phyloP scores from a whole-genome alignment of 2,329 filamentous ascomycete genomes.

The Calonectria henricotiae region DNA sequence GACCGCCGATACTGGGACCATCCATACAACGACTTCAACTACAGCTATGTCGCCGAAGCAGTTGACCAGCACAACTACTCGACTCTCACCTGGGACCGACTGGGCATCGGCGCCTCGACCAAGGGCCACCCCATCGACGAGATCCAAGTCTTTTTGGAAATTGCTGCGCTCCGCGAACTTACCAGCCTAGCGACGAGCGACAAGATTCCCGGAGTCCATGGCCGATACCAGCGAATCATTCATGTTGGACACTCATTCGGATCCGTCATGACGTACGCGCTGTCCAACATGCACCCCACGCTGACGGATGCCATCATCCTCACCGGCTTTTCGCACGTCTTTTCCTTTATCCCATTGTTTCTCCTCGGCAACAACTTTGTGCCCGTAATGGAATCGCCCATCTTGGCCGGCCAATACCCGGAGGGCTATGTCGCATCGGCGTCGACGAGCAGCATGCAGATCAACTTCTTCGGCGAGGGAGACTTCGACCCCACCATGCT shows the following conservation, averaged over 20 bases:
- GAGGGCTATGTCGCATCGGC: constrained; percentile 70
- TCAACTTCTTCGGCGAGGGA: constrained; percentile 68
- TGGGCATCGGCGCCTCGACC: constrained; percentile 73
- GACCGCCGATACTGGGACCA: constrained; percentile 75
- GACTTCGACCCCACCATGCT: constrained; percentile 72
- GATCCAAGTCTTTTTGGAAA: constrained; percentile 72
- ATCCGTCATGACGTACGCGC: constrained; percentile 71
- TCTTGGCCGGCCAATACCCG: constrained; percentile 56
- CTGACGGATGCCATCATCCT: constrained; percentile 73
- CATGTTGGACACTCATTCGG: constrained; percentile 79
- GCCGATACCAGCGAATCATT: constrained; percentile 63
- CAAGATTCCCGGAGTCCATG: constrained; percentile 61
- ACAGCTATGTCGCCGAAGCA: constrained; percentile 74
- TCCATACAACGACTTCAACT: constrained; percentile 71
- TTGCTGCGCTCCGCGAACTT: constrained; percentile 71
- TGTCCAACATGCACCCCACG: constrained; percentile 68
- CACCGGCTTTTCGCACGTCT: constrained; percentile 72
- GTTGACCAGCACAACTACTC: constrained; percentile 71
- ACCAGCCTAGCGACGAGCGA: constrained; percentile 67
- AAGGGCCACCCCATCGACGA: constrained; percentile 74
- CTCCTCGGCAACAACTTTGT: constrained; percentile 66
- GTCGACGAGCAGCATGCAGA: constrained; percentile 66
- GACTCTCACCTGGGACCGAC: constrained; percentile 75
- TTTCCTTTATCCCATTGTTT: constrained; percentile 63
- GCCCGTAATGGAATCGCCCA: constrained; percentile 57